Conservation (phyloP, 768 basidiomycete species). For the Mycena leptocephala region DNA sequence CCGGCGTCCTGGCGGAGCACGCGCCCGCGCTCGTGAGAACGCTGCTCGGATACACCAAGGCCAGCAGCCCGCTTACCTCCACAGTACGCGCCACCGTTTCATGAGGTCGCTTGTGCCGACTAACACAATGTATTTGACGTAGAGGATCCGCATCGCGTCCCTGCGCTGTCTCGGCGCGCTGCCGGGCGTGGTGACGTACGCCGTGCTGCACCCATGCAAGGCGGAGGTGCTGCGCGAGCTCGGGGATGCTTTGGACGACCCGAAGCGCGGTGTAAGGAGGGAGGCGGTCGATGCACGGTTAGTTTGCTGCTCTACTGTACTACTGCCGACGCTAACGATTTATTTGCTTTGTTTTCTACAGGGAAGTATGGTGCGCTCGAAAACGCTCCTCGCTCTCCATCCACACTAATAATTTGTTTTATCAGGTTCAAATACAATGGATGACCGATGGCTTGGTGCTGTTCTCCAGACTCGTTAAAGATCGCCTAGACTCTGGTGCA, state of each 20-base stretch:
- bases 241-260: conserved; percentile 88
- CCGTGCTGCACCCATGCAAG: conserved; percentile 88
- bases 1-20: conserved; percentile 75
- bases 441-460: no score
- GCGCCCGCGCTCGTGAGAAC: conserved; percentile 78
- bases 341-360: neutral
- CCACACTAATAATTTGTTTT: no score
- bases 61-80: neutral
- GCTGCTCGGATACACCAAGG: conserved; percentile 75
- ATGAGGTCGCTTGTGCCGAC: neutral
- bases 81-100: conserved; percentile 55
- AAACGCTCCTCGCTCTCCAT: no score
- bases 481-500: no score
- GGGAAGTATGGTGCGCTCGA: conserved; percentile 16
- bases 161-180: conserved; percentile 82
- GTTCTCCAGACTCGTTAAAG: no score
- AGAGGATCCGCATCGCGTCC: conserved; percentile 87
- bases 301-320: conserved; percentile 26
- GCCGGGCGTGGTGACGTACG: conserved; percentile 86
- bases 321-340: neutral
- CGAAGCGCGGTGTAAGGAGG: conserved; percentile 86
- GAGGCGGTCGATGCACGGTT: conserved; percentile 90
- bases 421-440: no score
- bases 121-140: neutral
- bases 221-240: conserved; percentile 81